Conservation (phyloP, 805 yeast species). For the Debaryomyces hansenii region DNA sequence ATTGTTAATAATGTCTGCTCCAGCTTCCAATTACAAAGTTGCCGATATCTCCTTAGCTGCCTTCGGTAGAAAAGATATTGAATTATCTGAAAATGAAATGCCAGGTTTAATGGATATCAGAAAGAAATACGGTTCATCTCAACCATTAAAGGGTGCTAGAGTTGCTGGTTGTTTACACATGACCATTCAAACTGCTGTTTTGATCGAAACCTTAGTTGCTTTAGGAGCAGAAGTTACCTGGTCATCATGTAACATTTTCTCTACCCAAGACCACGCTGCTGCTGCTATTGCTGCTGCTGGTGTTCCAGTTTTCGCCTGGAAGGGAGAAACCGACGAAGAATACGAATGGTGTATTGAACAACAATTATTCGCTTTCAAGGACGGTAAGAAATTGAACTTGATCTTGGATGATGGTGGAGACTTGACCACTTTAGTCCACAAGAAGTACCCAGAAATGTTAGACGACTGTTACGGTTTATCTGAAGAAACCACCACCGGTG, state of each 20-base stretch:
- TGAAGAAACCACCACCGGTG: slow-evolving; percentile 99
- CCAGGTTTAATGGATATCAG: slow-evolving; percentile 99
- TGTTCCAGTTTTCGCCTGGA: slow-evolving; percentile 99
- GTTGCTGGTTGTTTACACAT: slow-evolving; percentile 99
- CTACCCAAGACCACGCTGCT: slow-evolving; percentile 99
- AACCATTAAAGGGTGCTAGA: slow-evolving; percentile 98
- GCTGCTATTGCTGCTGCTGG: slow-evolving; percentile 99
- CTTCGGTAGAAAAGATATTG: slow-evolving; percentile 99
- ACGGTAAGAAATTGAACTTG: slow-evolving; percentile 90
- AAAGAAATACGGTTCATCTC: slow-evolving; percentile 82
- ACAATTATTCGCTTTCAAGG: slow-evolving; percentile 97
- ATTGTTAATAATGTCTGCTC: slow-evolving; percentile 31
- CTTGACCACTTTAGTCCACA: slow-evolving; percentile 93
- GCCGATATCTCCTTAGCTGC: slow-evolving; percentile 98
- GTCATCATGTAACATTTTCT: slow-evolving; percentile 99
- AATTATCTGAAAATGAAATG: slow-evolving; percentile 98
- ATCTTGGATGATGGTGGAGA: slow-evolving; percentile 99
- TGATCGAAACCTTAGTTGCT: slow-evolving; percentile 95
- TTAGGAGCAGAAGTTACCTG: slow-evolving; percentile 99
- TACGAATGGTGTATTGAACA: slow-evolving; percentile 99
- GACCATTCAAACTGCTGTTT: slow-evolving; percentile 99
- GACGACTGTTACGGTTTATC: slow-evolving; percentile 92
- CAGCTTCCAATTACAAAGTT: slow-evolving; percentile 77
- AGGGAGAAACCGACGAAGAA: slow-evolving; percentile 99
- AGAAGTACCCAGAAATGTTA: slow-evolving; percentile 97